Conservation (phyloP, 345 rosid species). For the Corchorus olitorius region DNA sequence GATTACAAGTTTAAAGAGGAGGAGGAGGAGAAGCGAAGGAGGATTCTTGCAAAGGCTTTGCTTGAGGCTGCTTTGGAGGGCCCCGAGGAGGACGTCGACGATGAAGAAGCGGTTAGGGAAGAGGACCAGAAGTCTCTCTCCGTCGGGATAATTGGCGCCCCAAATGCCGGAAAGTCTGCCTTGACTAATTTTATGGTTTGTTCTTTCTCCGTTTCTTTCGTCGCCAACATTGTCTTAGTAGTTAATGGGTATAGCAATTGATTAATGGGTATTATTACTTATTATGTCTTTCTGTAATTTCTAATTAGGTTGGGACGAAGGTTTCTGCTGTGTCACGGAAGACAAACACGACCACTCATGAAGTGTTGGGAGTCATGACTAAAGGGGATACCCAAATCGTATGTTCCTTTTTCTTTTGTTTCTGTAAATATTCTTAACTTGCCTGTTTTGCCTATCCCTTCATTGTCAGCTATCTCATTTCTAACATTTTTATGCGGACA, state of each 20-base stretch:
- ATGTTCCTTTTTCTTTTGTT: slow-evolving; percentile 27
- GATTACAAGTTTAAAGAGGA: slow-evolving; percentile 41
- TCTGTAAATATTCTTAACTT: background rate
- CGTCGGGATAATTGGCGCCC: slow-evolving; percentile 93
- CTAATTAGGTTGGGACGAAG: slow-evolving; percentile 76
- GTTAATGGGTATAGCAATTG: background rate
- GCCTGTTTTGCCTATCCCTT: background rate
- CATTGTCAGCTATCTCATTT: background rate
- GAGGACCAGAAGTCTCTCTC: slow-evolving; percentile 93
- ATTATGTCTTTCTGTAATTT: background rate
- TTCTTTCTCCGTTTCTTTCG: background rate
- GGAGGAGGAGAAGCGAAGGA: slow-evolving; percentile 51
- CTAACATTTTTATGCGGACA: background rate
- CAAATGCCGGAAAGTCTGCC: slow-evolving; percentile 93
- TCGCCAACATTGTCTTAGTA: background rate
- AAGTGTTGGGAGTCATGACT: slow-evolving; percentile 90
- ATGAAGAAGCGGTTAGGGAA: slow-evolving; percentile 65
- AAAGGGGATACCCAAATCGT: slow-evolving; percentile 81
- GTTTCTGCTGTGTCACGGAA: slow-evolving; percentile 96
- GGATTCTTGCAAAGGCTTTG: slow-evolving; percentile 70
- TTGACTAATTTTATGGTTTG: slow-evolving; percentile 82
- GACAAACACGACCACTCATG: slow-evolving; percentile 94
- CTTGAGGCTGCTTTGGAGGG: slow-evolving; percentile 72
- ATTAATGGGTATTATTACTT: background rate
- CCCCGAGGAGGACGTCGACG: slow-evolving; percentile 56